Percentiles rank a stretch among this genome's conserved stretches.
These are phyloP conservation scores for Pouteria campechiana DNA, from an alignment of 179 eudicot species.

Conservation along the genomic window DNA sequence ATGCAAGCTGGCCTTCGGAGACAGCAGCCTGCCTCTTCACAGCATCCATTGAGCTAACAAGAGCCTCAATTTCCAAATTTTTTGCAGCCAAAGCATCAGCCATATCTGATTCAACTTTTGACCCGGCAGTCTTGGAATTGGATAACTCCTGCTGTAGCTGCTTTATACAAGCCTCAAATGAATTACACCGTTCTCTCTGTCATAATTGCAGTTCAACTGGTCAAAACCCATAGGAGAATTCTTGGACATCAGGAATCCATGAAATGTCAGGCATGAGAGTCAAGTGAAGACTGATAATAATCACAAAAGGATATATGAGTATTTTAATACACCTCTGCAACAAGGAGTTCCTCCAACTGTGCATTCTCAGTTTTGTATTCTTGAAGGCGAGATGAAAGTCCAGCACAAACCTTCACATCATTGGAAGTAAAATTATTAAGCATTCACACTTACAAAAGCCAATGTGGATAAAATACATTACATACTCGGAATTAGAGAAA, in stretches of 20 bases:
- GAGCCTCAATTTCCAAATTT: constrained; percentile 88
- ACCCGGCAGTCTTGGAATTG: constrained; percentile 57
- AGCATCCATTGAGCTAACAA: constrained; percentile 67
- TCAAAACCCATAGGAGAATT: too few relatives aligned
- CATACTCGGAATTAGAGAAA: too few relatives aligned
- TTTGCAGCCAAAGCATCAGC: constrained; percentile 85
- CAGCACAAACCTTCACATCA: constrained; percentile 89
- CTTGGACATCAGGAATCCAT: neutral
- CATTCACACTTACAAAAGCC: neutral
- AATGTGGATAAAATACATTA: neutral
- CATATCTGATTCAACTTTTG: constrained; percentile 76
- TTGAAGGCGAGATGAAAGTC: constrained; percentile 96
- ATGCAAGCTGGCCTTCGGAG: constrained; percentile 87
- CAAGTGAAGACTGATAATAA: neutral
- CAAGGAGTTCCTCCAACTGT: constrained; percentile 94
- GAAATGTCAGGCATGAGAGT: neutral
- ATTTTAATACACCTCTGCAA: constrained; percentile 59
- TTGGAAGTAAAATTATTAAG: neutral
- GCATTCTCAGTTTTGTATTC: constrained; percentile 97
- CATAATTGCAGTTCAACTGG: constrained; percentile 4
- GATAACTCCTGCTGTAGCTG: constrained; percentile 70
- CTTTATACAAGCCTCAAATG: constrained; percentile 72
- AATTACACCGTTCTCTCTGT: constrained; percentile 90
- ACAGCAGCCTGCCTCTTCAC: constrained; percentile 90
- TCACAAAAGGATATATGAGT: constrained; percentile 2